Percentiles rank a stretch among this genome's conserved stretches.
Conservation (phyloP, 2,329 filamentous ascomycete species). For the Exophiala alcalophila region DNA sequence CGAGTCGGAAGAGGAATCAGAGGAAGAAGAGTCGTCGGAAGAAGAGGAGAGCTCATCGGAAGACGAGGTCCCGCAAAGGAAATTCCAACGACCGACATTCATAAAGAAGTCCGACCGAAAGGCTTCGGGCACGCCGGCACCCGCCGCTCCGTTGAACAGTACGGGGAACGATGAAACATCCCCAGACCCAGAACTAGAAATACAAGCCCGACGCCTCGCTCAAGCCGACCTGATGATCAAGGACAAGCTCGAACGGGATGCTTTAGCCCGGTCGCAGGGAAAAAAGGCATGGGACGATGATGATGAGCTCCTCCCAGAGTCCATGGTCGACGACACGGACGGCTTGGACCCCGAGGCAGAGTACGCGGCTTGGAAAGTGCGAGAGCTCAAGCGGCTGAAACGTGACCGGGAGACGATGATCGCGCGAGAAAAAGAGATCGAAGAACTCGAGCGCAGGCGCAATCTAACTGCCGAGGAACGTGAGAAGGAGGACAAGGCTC, state of each 20-base stretch:
- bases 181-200: conserved; percentile 43
- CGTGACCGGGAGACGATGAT: conserved; percentile 83
- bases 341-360: conserved; percentile 83
- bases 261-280: conserved; percentile 68
- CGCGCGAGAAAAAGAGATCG: conserved; percentile 75
- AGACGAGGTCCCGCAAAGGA: conserved; percentile 56
- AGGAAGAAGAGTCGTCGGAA: conserved; percentile 38
- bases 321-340: conserved; percentile 85
- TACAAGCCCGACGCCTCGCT: conserved; percentile 61
- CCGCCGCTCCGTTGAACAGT: conserved; percentile 21
- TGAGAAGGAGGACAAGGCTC: conserved; percentile 76
- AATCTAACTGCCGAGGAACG: conserved; percentile 86
- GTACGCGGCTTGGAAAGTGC: conserved; percentile 86
- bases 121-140: conserved; percentile 22
- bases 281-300: conserved; percentile 87
- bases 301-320: conserved; percentile 63
- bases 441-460: conserved; percentile 81
- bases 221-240: conserved; percentile 78
- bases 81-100: conserved; percentile 64
- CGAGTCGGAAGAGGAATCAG: conserved; percentile 14
- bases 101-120: conserved; percentile 62
- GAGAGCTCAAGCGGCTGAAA: conserved; percentile 85
- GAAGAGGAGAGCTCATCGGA: conserved; percentile 58
- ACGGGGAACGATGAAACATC: conserved; percentile 19
- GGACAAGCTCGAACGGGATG: conserved; percentile 80